A percentile compares a stretch with the other conserved stretches of the same genome.
These are phyloP conservation scores for Mycena amicta DNA, from an alignment of 768 basidiomycete species.

Conservation along the genomic window DNA sequence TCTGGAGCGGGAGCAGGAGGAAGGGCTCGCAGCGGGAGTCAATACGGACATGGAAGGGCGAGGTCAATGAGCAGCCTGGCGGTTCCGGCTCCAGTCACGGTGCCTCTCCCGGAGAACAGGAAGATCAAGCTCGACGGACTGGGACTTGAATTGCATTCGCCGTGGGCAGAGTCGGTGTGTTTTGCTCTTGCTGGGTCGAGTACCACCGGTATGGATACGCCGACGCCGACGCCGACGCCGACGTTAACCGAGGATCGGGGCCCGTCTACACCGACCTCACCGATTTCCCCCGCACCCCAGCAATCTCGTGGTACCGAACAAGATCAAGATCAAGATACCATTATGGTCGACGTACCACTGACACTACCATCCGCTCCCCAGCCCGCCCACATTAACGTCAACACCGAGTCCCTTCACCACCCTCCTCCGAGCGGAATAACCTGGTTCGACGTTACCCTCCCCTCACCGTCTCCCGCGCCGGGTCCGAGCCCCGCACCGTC, in stretches of 20 bases:
- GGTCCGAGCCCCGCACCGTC: background rate
- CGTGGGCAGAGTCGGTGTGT: slow-evolving; percentile 48
- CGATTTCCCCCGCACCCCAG: slow-evolving; percentile 13
- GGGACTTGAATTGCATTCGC: slow-evolving; percentile 35
- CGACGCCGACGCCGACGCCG: slow-evolving; percentile 6
- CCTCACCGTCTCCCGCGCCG: slow-evolving; percentile 32
- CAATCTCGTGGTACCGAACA: background rate
- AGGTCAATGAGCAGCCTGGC: no score
- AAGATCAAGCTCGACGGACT: slow-evolving; percentile 35
- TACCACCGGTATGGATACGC: background rate
- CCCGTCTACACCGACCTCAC: slow-evolving; percentile 8
- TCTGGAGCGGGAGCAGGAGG: slow-evolving; percentile 28
- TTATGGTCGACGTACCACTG: background rate
- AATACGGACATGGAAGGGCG: slow-evolving; percentile 5
- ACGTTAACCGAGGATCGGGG: slow-evolving; percentile 15
- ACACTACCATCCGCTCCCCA: background rate
- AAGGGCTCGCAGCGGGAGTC: slow-evolving; percentile 31
- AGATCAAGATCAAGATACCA: background rate
- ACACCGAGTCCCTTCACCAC: no score
- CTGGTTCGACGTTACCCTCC: slow-evolving; percentile 29
- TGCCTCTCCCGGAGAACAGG: slow-evolving; percentile 23
- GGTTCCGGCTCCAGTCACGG: no score
- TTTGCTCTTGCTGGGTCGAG: slow-evolving; percentile 27
- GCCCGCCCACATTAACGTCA: slow-evolving; percentile 35
- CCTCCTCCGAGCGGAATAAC: no score